Evolutionary conservation across 176 grass and related monocot species (phyloP).

Genomic region (Oryza nivara): DNA sequence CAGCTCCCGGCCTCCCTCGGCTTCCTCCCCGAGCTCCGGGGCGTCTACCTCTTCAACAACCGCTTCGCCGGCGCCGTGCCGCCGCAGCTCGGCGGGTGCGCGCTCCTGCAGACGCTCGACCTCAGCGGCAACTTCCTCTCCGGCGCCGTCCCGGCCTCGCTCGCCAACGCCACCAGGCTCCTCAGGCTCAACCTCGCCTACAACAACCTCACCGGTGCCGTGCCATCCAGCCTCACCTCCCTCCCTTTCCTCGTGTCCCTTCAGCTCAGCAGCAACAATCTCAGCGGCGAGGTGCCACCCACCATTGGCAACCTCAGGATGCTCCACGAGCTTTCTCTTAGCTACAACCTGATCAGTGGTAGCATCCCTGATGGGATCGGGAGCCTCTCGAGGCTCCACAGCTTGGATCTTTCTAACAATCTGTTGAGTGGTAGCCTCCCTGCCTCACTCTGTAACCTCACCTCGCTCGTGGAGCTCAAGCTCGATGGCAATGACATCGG

Average conservation of each 20-base stretch:
- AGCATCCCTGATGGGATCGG: conserved; percentile 68
- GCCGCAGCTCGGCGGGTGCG: conserved; percentile 53
- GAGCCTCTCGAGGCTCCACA: conserved; percentile 62
- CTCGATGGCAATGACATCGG: conserved; percentile 65
- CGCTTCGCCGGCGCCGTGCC: conserved; percentile 79
- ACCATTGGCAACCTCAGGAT: conserved; percentile 58
- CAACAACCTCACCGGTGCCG: conserved; percentile 78
- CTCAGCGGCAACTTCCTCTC: conserved; percentile 82
- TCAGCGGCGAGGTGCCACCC: conserved; percentile 61
- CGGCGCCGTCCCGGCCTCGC: conserved; percentile 57
- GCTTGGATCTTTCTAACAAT: conserved; percentile 74
- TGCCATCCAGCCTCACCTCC: conserved; percentile 51
- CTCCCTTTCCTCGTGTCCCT: conserved; percentile 62
- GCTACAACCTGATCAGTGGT: conserved; percentile 65
- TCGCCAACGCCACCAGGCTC: conserved; percentile 63
- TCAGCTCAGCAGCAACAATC: conserved; percentile 65
- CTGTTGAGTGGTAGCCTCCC: conserved; percentile 54
- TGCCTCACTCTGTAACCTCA: conserved; percentile 52
- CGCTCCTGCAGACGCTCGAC: conserved; percentile 79
- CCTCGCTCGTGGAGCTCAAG: conserved; percentile 51
- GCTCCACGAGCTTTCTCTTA: conserved; percentile 61
- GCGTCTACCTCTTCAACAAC: conserved; percentile 92
- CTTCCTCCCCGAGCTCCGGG: conserved; percentile 72
- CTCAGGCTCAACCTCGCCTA: conserved; percentile 73
- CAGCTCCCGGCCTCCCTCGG: conserved; percentile 66